A percentile compares a stretch with the other conserved stretches of the same genome.
These are phyloP conservation scores for Vitis hybrid DNA, from an alignment of 177 flowering plant species.

Conservation along the genomic window DNA sequence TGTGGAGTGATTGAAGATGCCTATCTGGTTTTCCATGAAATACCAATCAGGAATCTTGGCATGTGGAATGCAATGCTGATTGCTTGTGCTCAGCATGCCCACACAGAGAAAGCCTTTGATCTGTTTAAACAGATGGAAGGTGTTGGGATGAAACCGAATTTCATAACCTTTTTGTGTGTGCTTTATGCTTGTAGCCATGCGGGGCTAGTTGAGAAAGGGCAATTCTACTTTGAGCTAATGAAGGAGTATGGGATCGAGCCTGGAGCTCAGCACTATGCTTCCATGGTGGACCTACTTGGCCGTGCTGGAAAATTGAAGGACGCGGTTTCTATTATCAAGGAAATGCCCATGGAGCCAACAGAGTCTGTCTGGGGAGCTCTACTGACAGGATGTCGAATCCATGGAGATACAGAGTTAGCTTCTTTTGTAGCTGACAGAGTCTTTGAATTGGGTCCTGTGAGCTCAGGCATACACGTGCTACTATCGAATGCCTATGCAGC, in stretches of 20 bases:
- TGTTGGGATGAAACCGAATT: slow-evolving; percentile 68
- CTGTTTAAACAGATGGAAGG: slow-evolving; percentile 57
- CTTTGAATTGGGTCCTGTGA: slow-evolving; percentile 54
- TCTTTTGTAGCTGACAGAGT: slow-evolving; percentile 80
- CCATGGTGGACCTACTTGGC: slow-evolving; percentile 78
- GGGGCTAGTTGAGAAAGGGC: slow-evolving; percentile 78
- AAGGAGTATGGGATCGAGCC: slow-evolving; percentile 67
- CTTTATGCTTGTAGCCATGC: slow-evolving; percentile 88
- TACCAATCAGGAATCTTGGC: slow-evolving; percentile 62
- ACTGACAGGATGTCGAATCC: slow-evolving; percentile 76
- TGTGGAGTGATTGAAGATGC: slow-evolving; percentile 76
- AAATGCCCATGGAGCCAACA: slow-evolving; percentile 80
- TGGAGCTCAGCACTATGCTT: slow-evolving; percentile 70
- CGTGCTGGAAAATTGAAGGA: slow-evolving; percentile 83
- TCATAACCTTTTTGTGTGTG: slow-evolving; percentile 75
- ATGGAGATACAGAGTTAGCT: slow-evolving; percentile 74
- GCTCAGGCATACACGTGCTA: slow-evolving; percentile 72
- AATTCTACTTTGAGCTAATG: slow-evolving; percentile 67
- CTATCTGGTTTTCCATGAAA: slow-evolving; percentile 53
- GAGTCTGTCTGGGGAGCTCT: slow-evolving; percentile 92
- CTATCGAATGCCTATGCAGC: slow-evolving; percentile 88
- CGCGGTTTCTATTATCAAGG: slow-evolving; percentile 53
- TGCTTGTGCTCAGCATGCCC: slow-evolving; percentile 88
- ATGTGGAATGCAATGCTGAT: slow-evolving; percentile 89
- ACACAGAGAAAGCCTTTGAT: slow-evolving; percentile 46